These are phyloP conservation scores for Blastocystis sp. DNA, from an alignment of 352 stramenopile species.

Conservation along the genomic window DNA sequence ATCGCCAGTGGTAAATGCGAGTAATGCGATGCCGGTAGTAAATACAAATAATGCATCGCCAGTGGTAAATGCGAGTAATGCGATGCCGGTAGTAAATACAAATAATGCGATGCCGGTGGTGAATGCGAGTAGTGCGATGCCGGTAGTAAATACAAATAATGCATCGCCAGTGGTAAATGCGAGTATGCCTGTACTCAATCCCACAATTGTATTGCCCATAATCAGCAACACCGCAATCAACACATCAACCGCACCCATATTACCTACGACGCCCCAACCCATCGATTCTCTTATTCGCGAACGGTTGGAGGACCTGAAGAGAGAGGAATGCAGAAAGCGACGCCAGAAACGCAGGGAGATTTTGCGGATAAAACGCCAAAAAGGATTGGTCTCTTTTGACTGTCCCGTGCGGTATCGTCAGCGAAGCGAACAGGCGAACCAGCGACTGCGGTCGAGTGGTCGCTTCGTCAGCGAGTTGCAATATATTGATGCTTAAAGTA, in stretches of 20 bases:
- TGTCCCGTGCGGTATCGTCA: not conserved
- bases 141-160: no score
- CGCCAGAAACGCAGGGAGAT: not conserved
- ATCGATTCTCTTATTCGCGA: not conserved
- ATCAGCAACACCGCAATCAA: no score
- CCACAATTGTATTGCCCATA: no score
- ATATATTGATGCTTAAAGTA: conserved; percentile 25
- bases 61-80: not conserved
- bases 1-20: no score
- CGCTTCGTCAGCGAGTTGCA: conserved; percentile 13
- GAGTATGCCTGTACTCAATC: no score
- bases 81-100: not conserved
- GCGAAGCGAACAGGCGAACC: not conserved
- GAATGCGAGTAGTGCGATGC: not conserved
- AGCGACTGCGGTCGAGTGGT: not conserved
- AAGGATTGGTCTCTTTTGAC: not conserved
- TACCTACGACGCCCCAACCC: no score
- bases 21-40: no score
- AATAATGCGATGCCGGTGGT: not conserved
- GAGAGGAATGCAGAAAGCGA: not conserved
- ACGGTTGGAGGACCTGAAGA: not conserved
- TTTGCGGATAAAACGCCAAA: conserved; percentile 5
- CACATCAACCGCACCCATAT: no score
- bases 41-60: no score
- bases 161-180: no score